phyloP scores from a whole-genome alignment of 768 basidiomycete species.

The Tricholoma sp. region DNA sequence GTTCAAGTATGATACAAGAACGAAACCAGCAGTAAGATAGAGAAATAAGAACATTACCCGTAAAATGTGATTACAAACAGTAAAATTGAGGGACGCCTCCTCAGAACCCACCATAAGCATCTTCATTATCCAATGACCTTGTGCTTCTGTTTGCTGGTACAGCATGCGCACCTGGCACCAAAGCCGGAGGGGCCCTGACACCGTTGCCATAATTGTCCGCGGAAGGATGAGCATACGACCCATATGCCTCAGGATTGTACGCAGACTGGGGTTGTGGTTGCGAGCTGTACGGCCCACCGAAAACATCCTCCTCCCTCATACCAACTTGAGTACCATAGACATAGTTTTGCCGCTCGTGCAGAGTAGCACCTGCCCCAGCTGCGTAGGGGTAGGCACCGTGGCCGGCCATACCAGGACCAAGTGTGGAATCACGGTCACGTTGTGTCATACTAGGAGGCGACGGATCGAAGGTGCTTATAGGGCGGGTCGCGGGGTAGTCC shows the following conservation, averaged over 20 bases:
- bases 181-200: constrained; percentile 11
- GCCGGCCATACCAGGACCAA: constrained; percentile 33
- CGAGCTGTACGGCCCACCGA: constrained; percentile 35
- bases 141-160: constrained; percentile 16
- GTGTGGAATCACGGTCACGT: constrained; percentile 18
- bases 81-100: constrained; percentile 2
- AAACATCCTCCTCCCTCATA: constrained; percentile 24
- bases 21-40: constrained; percentile 2
- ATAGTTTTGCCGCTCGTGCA: constrained; percentile 36
- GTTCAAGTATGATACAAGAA: neutral
- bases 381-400: constrained; percentile 29
- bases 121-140: constrained; percentile 21
- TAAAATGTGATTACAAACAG: neutral
- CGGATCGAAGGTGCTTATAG: constrained; percentile 20
- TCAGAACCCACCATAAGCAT: constrained; percentile 35
- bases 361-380: constrained; percentile 22
- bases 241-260: constrained; percentile 41
- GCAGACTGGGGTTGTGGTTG: constrained; percentile 32
- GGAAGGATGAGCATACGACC: constrained; percentile 33
- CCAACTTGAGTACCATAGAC: constrained; percentile 28
- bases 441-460: constrained; percentile 23
- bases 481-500: constrained; percentile 6
- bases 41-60: neutral
- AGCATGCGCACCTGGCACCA: constrained; percentile 19
- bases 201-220: constrained; percentile 26